Evolutionary conservation across 805 yeast species (phyloP).

Genomic region (Spathaspora boniae): DNA sequence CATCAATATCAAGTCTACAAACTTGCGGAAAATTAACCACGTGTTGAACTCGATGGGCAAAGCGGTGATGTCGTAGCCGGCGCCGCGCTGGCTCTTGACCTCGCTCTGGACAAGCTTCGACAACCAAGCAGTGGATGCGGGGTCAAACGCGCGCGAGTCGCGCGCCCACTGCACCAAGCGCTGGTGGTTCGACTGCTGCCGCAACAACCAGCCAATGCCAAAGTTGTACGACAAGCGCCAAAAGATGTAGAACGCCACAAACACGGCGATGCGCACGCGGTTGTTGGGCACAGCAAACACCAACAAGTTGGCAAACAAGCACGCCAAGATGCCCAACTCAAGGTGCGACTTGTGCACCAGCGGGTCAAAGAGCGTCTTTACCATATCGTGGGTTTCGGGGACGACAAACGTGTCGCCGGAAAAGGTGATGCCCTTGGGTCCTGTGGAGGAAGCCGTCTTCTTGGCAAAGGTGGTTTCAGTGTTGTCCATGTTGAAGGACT

Average conservation of each 20-base stretch:
- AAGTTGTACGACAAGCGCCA: conserved; percentile 77
- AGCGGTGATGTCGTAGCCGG: conserved; percentile 21
- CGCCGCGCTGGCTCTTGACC: conserved; percentile 38
- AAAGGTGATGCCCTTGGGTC: conserved; percentile 43
- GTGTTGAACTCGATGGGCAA: conserved; percentile 75
- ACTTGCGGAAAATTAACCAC: conserved; percentile 75
- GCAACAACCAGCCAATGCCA: conserved; percentile 72
- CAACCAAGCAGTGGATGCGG: conserved; percentile 25
- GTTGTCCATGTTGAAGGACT: no score
- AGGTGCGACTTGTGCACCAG: conserved; percentile 62
- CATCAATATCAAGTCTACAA: conserved; percentile 80
- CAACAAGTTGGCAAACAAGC: conserved; percentile 27
- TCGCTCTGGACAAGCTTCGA: conserved; percentile 38
- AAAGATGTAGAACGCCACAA: conserved; percentile 56
- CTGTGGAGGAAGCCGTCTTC: conserved; percentile 9
- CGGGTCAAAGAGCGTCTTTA: conserved; percentile 76
- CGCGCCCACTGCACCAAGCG: conserved; percentile 52
- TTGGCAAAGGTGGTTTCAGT: no score
- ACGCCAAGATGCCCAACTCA: conserved; percentile 55
- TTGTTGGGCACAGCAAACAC: conserved; percentile 27
- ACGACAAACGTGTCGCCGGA: conserved; percentile 42
- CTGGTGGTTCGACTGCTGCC: conserved; percentile 60
- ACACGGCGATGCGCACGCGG: conserved; percentile 30
- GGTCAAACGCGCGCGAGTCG: conserved; percentile 21
- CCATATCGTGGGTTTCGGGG: conserved; percentile 80